Evolutionary conservation across 2,329 filamentous ascomycete genomes (phyloP), one percentile per base, ranked within the genome.

Genomic region (Penicillium corylophilum): DNA sequence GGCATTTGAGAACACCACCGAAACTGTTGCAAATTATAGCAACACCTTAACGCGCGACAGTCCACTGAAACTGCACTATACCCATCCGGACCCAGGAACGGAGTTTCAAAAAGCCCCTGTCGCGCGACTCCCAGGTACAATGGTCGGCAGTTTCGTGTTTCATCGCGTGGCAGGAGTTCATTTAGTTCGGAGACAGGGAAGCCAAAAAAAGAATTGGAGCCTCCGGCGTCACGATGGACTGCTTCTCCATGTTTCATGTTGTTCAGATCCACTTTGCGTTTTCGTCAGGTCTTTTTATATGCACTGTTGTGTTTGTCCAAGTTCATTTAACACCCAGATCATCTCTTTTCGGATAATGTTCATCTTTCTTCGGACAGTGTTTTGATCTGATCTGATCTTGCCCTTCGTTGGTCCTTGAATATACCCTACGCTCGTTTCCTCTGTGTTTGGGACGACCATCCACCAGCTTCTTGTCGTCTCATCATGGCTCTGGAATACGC

Each of bases 401-500:
- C 52, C 50, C 18, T 57, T 59, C 57, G 51, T 56, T 56, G 45
- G 55, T 61, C 49, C 33, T 57, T 46, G 41, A 54, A 36, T 54
- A 46, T 28, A 51, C 43, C 46, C 54, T 50, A 53, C 46, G 54
- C 53, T 50, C 54, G 41, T 54, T 65, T 64, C 55, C 36, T 49
- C 31, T 29, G 16, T 38, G 22, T 24, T 45, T 26, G 35, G 16
- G 20, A 23, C 26, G 28, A 40, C 24, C 18, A 22, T 44, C 35
- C 9, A 38, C 20, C 18, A 12, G 6, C 31, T 33, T n/a, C 38
- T 44, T 51, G 28, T 36, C 28, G 20, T 46, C 45, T 38, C 41
- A 74, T 63, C 58, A 75, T 77, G 73, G 71, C 72, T 61, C 61
- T 72, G 51, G 67, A 71, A 56, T 68, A 71, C 52, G 70, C 72